phyloP scores from a whole-genome alignment of 2,329 filamentous ascomycete species.

The Fusarium citri region DNA sequence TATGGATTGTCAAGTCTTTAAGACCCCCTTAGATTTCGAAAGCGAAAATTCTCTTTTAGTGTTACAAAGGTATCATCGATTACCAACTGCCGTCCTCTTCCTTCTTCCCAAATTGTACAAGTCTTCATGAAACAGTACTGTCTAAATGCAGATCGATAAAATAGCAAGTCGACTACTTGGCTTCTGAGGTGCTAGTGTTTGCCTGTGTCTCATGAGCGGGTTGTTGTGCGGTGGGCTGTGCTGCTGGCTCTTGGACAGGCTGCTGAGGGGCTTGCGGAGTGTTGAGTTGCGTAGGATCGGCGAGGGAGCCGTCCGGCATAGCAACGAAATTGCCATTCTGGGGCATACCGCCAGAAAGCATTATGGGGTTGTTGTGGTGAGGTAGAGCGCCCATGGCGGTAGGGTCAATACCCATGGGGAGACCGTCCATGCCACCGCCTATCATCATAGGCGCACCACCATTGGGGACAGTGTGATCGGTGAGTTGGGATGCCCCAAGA shows the following conservation, averaged over 20 bases:
- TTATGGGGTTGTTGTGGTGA: slow-evolving; percentile 42
- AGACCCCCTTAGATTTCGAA: slow-evolving; percentile 3
- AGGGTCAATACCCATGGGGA: slow-evolving; percentile 44
- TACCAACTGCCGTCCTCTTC: slow-evolving; percentile 8
- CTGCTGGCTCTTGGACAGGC: slow-evolving; percentile 10
- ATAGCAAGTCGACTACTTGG: slow-evolving; percentile 8
- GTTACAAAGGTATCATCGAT: slow-evolving; percentile 47
- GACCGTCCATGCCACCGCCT: slow-evolving; percentile 35
- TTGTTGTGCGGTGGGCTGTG: slow-evolving; percentile 21
- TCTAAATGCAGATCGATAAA: slow-evolving; percentile 3
- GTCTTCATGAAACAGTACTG: not conserved
- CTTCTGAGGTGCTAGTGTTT: slow-evolving; percentile 10
- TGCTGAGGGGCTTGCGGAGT: slow-evolving; percentile 13
- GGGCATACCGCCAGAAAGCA: slow-evolving; percentile 34
- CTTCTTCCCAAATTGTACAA: slow-evolving; percentile 11
- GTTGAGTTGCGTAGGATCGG: slow-evolving; percentile 32
- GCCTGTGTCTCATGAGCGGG: slow-evolving; percentile 18
- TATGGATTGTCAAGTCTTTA: not conserved
- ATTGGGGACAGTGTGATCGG: slow-evolving; percentile 42
- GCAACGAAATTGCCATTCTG: slow-evolving; percentile 31
- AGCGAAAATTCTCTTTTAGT: slow-evolving; percentile 28
- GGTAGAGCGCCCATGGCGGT: slow-evolving; percentile 42
- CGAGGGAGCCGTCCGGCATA: slow-evolving; percentile 27
- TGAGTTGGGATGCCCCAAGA: slow-evolving; percentile 63
- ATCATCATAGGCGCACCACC: slow-evolving; percentile 43